Base-by-base conservation (phyloP, 2,329 filamentous ascomycete species). In the Zopfia rhizophila region DNA sequence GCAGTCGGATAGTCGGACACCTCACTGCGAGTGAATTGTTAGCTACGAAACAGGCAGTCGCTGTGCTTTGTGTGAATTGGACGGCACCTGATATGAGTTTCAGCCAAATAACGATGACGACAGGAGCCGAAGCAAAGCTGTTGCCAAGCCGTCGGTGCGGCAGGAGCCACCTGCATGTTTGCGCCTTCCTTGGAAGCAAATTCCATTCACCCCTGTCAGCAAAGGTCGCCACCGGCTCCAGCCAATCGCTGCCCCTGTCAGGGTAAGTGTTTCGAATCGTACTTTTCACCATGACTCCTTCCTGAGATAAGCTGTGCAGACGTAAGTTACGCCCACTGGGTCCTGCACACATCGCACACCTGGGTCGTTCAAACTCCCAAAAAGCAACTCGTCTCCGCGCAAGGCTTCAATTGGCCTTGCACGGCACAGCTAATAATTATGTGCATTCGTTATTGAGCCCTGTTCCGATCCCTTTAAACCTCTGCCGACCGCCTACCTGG, bases 391-490 rank as follows among this genome's bases (percentile, higher is more conserved):
- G 11, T 5, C 31, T 12, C 31, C 13, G 5, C 35, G 46, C 53
- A 57, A 60, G 60, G 56, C 58, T 60, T 52, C 60, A 58, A 44
- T 19, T 47, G 49, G 45, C 48, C 43, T 41, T 28, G 25, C 45
- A 38, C 46, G 50, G 32, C 27, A 38, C 33, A 41, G 37, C n/a
- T 31, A 47, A 43, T 44, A 38, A 47, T 46, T 38, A 33, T 51
- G 40, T 41, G 43, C 53, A 51, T 48, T 48, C 41, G 35, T 53
- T 45, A 46, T 42, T 33, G 25, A 51, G 31, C 46, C 38, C 45
- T 48, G 31, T n/a, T n/a, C n/a, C n/a, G n/a, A n/a, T 36, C 42
- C 42, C 37, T 41, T 25, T 36, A 37, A 29, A 32, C 31, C 7
- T 29, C 16, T 12, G 7, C 30, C 21, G 30, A n/a, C 23, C 41